Evolutionary conservation across 331 rosid species (phyloP).

Genomic region (Quercus lobata): DNA sequence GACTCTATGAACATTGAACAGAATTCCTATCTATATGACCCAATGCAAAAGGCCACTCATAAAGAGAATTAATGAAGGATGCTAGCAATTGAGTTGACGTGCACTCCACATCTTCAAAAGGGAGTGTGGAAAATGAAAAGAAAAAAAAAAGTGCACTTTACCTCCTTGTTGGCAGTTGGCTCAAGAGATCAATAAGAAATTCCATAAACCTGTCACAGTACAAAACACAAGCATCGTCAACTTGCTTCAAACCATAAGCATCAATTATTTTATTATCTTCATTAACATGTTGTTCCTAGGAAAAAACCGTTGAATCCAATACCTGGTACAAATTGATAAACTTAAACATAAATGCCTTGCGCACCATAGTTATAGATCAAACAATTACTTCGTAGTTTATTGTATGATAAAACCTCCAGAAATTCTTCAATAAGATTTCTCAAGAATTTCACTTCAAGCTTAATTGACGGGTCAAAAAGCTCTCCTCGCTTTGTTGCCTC

Average conservation of each 20-base stretch:
- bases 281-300: slow-evolving; percentile 33
- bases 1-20: no score
- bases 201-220: slow-evolving; percentile 98
- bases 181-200: slow-evolving; percentile 93
- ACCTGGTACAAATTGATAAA: slow-evolving; percentile 39
- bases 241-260: slow-evolving; percentile 32
- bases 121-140: background rate
- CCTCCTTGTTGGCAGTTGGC: slow-evolving; percentile 98
- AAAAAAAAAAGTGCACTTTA: slow-evolving; percentile 15
- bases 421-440: no score
- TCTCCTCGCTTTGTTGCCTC: no score
- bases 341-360: slow-evolving; percentile 1
- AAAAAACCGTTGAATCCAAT: slow-evolving; percentile 65
- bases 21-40: no score
- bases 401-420: no score
- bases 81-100: no score
- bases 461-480: no score
- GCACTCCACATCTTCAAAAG: no score
- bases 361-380: background rate
- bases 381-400: no score
- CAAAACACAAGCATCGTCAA: slow-evolving; percentile 81
- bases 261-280: slow-evolving; percentile 29
- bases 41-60: no score
- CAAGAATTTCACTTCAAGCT: no score
- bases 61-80: no score